Conservation (phyloP, 768 basidiomycete species). For the Termitomyces sp. region DNA sequence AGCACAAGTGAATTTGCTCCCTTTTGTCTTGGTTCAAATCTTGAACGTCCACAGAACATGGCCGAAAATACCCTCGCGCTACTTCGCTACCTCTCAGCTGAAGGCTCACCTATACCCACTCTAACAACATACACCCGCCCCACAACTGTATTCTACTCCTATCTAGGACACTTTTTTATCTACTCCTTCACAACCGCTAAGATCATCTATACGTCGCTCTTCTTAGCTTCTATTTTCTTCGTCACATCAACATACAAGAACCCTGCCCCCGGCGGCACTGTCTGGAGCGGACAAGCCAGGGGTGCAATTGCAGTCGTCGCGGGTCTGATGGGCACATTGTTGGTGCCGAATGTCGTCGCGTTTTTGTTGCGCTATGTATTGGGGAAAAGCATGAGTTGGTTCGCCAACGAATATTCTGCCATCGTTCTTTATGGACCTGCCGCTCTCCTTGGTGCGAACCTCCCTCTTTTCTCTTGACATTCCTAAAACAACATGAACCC, state of each 20-base stretch:
- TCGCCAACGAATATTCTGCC: constrained; percentile 59
- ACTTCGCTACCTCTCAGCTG: constrained; percentile 64
- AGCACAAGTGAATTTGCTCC: constrained; percentile 38
- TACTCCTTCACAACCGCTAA: constrained; percentile 74
- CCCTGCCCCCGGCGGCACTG: constrained; percentile 25
- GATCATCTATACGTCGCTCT: constrained; percentile 50
- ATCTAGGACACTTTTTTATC: constrained; percentile 61
- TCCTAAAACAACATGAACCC: not conserved
- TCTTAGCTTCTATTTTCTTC: constrained; percentile 39
- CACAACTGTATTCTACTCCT: constrained; percentile 72
- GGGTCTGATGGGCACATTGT: constrained; percentile 50
- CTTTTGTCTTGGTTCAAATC: not conserved
- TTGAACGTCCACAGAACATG: constrained; percentile 61
- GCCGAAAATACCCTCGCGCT: constrained; percentile 83
- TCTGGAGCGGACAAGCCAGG: constrained; percentile 33
- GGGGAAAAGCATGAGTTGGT: constrained; percentile 82
- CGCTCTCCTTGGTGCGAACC: constrained; percentile 52
- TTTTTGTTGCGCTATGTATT: constrained; percentile 56
- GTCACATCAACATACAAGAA: constrained; percentile 30
- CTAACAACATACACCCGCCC: constrained; percentile 51
- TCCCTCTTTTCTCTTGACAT: not conserved
- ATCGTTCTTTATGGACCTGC: constrained; percentile 72
- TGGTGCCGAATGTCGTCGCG: constrained; percentile 69
- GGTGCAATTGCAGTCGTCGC: constrained; percentile 44
- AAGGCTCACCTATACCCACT: constrained; percentile 61